Percentiles rank a stretch among this genome's conserved stretches.
Conservation (phyloP, 331 rosid genomes). For the Acacia concinna region DNA sequence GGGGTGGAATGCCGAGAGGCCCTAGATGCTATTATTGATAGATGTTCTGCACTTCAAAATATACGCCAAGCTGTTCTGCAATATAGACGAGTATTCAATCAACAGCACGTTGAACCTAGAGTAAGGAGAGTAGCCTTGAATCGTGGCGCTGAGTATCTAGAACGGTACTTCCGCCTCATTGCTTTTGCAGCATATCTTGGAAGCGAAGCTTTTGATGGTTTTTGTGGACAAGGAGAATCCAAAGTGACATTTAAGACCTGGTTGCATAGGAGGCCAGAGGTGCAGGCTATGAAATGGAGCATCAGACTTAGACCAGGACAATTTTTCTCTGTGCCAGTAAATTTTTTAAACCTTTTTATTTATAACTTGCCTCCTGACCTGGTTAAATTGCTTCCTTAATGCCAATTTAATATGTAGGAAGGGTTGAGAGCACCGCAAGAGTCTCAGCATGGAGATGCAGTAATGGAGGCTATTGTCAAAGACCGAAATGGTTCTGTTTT, state of each 20-base stretch:
- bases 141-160: slow-evolving; percentile 94
- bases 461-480: slow-evolving; percentile 75
- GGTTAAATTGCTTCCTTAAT: slow-evolving; percentile 9
- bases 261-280: slow-evolving; percentile 90
- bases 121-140: slow-evolving; percentile 91
- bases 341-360: neutral
- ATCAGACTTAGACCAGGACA: slow-evolving; percentile 85
- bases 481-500: slow-evolving; percentile 72
- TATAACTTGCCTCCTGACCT: neutral
- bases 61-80: slow-evolving; percentile 77
- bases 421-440: slow-evolving; percentile 79
- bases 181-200: slow-evolving; percentile 99
- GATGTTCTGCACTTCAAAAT: slow-evolving; percentile 85
- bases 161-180: slow-evolving; percentile 82
- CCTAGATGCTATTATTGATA: slow-evolving; percentile 77
- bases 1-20: slow-evolving; percentile 83
- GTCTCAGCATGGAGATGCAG: slow-evolving; percentile 90
- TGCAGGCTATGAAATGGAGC: slow-evolving; percentile 98
- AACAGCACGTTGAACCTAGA: slow-evolving; percentile 73
- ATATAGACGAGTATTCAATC: slow-evolving; percentile 73
- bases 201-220: slow-evolving; percentile 89
- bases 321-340: slow-evolving; percentile 70
- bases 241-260: slow-evolving; percentile 83
- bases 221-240: slow-evolving; percentile 79
- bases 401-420: slow-evolving; percentile 53